These are phyloP conservation scores for Gossypium australe DNA, from an alignment of 345 rosid species.

Conservation along the genomic window DNA sequence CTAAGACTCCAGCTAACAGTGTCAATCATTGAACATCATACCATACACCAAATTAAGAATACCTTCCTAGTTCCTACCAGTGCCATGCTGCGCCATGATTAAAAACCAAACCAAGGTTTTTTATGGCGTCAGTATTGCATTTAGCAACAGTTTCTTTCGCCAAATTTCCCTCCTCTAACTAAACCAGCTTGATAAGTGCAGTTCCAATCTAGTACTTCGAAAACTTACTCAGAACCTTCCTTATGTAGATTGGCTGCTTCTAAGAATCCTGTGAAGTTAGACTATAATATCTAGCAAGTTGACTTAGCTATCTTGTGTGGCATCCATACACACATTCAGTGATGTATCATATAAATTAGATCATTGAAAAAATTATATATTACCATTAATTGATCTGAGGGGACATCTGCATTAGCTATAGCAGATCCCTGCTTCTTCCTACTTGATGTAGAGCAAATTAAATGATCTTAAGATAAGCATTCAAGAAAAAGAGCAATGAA, in stretches of 20 bases:
- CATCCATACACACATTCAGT: neutral
- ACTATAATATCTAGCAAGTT: neutral
- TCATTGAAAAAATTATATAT: neutral
- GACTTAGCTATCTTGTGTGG: neutral
- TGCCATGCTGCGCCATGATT: constrained; percentile 57
- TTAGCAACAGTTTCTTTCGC: neutral
- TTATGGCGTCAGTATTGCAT: neutral
- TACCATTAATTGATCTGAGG: neutral
- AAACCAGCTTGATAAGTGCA: neutral
- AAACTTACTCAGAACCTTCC: neutral
- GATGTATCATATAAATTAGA: neutral
- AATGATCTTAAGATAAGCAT: neutral
- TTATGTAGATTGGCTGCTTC: neutral
- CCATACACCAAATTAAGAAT: constrained; percentile 21
- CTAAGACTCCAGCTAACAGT: neutral
- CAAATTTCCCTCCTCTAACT: neutral
- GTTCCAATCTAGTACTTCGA: neutral
- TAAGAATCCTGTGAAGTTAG: neutral
- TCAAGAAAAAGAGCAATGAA: neutral
- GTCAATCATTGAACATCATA: neutral
- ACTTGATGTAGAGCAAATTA: neutral
- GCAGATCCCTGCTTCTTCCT: neutral
- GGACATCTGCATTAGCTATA: neutral
- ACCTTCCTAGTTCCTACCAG: constrained; percentile 82
- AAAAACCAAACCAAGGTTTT: constrained; percentile 98